Evolutionary conservation across 2,329 filamentous ascomycete species (phyloP), one percentile per base, ranked within the genome.

Genomic region (Aspergillus texensis): DNA sequence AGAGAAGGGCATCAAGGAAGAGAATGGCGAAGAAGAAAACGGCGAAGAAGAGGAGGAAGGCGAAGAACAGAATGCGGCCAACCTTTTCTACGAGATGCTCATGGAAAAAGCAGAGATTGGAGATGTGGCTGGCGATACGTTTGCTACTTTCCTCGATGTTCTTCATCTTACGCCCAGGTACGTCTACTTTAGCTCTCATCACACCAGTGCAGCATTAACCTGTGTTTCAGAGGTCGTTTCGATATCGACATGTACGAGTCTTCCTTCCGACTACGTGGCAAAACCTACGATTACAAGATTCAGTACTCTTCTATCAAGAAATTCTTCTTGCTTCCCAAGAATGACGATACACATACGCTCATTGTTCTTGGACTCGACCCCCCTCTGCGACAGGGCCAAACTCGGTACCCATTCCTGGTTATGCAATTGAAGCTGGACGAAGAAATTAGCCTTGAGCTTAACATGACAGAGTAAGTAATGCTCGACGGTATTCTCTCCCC

Each of bases 221-320:
- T 26, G 62, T 57, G 46, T 57, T 66, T 65, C 80, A 94, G 95
- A 91, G 96, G 95, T 78, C 94, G 95, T 70, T 99, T 99, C 85
- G 95, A 98, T 78, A 97, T 99, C 81, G 95, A 99, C 79, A 97
- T 99, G 91, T 99, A 99, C 86, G 95, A 98, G 79, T 90, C 89
- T 19, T 98, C 95, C 2, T 98, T 99, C 86, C 91, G 95, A 67
- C 86, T 99, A 66, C 94, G 95, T 69, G 95, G 95, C 74, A 99
- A 99, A 83, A 99, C 95, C 28, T 99, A 99, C 84, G 96, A 99
- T 83, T 99, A 99, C 88, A 99, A 99, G 86, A 98, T 99, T 69
- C 93, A 97, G 78, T 99, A 97, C 80, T 92, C 97, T 62, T 89
- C 90, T 57, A 93, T 98, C 81, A 99, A 99, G 85, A 98, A 98